phyloP scores from a whole-genome alignment of 345 rosid genomes.

The Triadica sebifera region DNA sequence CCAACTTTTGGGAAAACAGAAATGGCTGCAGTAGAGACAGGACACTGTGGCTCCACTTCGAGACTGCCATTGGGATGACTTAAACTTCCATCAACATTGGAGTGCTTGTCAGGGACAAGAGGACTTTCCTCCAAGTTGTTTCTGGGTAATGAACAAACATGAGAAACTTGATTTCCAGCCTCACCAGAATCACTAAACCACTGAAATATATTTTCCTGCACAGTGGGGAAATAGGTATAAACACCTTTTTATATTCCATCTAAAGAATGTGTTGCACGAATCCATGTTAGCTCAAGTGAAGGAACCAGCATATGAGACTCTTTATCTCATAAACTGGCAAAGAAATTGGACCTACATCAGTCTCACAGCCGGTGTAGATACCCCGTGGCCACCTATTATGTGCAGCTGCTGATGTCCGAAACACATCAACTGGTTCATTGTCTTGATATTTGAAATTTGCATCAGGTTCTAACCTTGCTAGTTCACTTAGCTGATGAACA shows the following conservation, averaged over 20 bases:
- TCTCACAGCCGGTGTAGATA: slow-evolving; percentile 2
- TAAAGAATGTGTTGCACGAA: no score
- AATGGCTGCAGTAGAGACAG: slow-evolving; percentile 1
- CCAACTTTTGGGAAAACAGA: slow-evolving; percentile 26
- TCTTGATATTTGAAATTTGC: slow-evolving; percentile 36
- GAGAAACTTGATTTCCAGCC: slow-evolving; percentile 29
- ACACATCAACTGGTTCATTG: slow-evolving; percentile 23
- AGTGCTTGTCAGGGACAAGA: slow-evolving; percentile 30
- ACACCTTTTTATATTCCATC: no score
- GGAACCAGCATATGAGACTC: no score
- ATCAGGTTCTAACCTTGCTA: slow-evolving; percentile 46
- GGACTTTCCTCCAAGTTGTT: no score
- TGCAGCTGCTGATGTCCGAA: slow-evolving; percentile 33
- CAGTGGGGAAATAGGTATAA: neutral
- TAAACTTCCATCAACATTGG: neutral
- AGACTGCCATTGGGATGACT: slow-evolving; percentile 4
- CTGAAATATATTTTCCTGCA: slow-evolving; percentile 37
- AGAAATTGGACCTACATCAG: slow-evolving; percentile 22
- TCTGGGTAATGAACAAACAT: neutral
- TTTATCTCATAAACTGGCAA: slow-evolving; percentile 47
- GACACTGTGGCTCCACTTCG: slow-evolving; percentile 22
- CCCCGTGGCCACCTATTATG: neutral
- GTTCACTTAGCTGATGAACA: slow-evolving; percentile 60
- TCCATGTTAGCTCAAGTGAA: no score
- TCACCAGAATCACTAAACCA: slow-evolving; percentile 37